These are phyloP conservation scores for Penicillium cosmopolitanum DNA, from an alignment of 495 filamentous ascomycete species.

Conservation along the genomic window DNA sequence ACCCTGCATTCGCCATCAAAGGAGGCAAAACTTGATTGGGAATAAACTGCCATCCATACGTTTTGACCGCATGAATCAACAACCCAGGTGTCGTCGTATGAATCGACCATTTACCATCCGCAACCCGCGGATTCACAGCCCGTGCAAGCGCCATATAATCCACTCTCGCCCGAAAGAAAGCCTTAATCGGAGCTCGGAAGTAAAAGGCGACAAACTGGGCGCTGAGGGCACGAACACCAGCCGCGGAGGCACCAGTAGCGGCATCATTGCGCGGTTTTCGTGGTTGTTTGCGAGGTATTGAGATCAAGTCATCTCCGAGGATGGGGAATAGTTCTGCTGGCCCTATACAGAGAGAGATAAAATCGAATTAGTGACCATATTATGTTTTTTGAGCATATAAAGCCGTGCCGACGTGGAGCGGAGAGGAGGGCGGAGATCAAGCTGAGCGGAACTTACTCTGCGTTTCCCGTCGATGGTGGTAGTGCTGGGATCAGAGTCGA, in stretches of 20 bases:
- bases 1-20: slow-evolving; percentile 78
- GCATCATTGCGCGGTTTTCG: slow-evolving; percentile 64
- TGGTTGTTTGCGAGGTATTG: slow-evolving; percentile 2
- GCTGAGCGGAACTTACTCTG: neutral
- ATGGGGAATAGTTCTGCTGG: slow-evolving; percentile 1
- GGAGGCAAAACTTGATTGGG: slow-evolving; percentile 88
- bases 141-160: slow-evolving; percentile 78
- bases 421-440: neutral
- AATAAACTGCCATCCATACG: slow-evolving; percentile 84
- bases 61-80: slow-evolving; percentile 74
- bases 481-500: neutral
- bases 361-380: neutral
- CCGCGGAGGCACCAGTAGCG: slow-evolving; percentile 74
- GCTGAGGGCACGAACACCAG: slow-evolving; percentile 76
- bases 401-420: too few relatives aligned
- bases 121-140: slow-evolving; percentile 66
- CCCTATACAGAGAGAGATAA: neutral
- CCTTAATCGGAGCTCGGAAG: slow-evolving; percentile 85
- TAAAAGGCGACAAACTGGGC: slow-evolving; percentile 84
- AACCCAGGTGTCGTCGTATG: slow-evolving; percentile 78
- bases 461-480: neutral
- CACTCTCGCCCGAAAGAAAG: slow-evolving; percentile 85
- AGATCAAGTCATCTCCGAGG: slow-evolving; percentile 5
- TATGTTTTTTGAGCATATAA: too few relatives aligned
- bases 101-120: slow-evolving; percentile 65